A percentile compares a stretch with the other conserved stretches of the same genome.
Conservation (phyloP, 1,284 basidiomycete genomes). For the Sanghuangporus sanghuang region DNA sequence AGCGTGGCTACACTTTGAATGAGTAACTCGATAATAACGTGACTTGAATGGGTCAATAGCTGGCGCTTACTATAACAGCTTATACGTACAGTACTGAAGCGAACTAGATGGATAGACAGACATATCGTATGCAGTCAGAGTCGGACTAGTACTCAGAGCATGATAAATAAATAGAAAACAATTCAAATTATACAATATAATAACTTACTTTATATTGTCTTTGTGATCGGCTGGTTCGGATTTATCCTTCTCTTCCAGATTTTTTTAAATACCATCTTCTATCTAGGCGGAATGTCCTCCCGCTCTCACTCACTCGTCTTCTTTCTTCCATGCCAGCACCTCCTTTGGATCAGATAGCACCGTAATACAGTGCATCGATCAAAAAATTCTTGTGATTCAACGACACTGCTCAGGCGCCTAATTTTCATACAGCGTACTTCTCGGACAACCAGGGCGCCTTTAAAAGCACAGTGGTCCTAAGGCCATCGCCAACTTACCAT, state of each 20-base stretch:
- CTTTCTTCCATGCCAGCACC: background rate
- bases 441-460: background rate
- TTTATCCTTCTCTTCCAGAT: background rate
- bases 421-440: background rate
- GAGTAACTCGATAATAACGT: background rate
- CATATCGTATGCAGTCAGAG: no score
- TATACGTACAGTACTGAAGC: background rate
- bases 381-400: background rate
- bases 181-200: no score
- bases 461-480: background rate
- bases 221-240: no score
- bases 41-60: background rate
- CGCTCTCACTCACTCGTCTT: background rate
- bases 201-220: no score
- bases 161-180: no score
- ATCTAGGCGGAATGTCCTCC: background rate
- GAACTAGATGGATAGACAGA: no score
- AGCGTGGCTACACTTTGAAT: background rate
- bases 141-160: no score
- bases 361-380: background rate
- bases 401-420: slow-evolving; percentile 1
- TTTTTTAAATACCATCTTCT: background rate
- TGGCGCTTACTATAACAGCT: background rate
- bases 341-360: background rate
- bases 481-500: background rate